These are phyloP conservation scores for Ramularia collo-cygni DNA, from an alignment of 2,329 filamentous ascomycete species.

Conservation along the genomic window DNA sequence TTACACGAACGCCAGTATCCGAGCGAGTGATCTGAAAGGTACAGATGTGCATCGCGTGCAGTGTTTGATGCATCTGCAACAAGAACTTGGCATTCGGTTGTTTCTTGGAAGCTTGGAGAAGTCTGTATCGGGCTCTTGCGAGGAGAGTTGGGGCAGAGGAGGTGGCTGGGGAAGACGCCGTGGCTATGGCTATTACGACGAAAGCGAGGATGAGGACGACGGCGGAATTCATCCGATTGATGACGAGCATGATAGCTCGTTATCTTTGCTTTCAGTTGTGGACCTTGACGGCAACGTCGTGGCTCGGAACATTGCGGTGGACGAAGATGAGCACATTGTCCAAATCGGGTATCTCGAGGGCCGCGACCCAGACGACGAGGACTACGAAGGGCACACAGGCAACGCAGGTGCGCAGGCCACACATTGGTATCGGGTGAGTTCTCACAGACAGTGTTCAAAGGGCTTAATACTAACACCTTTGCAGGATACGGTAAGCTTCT, in stretches of 20 bases:
- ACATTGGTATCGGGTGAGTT: constrained; percentile 20
- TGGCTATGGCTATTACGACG: constrained; percentile 4
- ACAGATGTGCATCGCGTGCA: constrained; percentile 10
- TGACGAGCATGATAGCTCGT: constrained; percentile 5
- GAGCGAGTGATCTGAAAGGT: constrained; percentile 20
- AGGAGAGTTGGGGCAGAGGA: neutral
- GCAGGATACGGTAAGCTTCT: neutral
- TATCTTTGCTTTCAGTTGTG: constrained; percentile 13
- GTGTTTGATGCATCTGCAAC: constrained; percentile 4
- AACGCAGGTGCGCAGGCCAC: constrained; percentile 22
- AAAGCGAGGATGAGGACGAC: constrained; percentile 6
- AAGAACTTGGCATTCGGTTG: constrained; percentile 15
- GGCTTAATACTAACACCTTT: no score
- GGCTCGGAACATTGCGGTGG: constrained; percentile 8
- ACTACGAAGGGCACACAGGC: constrained; percentile 25
- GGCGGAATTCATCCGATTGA: constrained; percentile 11
- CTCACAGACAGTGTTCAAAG: neutral
- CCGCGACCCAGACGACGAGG: constrained; percentile 25
- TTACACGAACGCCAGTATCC: constrained; percentile 23
- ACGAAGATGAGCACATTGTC: constrained; percentile 14
- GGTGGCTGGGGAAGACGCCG: neutral
- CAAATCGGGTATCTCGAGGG: constrained; percentile 18
- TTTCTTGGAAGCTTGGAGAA: constrained; percentile 14
- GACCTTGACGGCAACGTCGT: constrained; percentile 11
- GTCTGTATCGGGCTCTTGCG: constrained; percentile 4